These are phyloP conservation scores for Gracilaria caudata DNA, from an alignment of 23 red algal species.

Conservation along the genomic window DNA sequence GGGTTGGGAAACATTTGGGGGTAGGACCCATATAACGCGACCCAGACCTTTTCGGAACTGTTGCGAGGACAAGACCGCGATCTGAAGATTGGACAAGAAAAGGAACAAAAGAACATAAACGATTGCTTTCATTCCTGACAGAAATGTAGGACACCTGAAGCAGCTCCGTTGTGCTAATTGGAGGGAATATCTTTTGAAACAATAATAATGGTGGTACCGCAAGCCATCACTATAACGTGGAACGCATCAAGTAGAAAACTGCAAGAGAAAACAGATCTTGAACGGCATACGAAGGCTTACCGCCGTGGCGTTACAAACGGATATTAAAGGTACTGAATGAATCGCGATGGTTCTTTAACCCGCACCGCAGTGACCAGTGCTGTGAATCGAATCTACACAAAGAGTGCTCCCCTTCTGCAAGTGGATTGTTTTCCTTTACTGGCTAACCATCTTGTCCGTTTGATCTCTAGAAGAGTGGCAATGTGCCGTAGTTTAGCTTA, in stretches of 20 bases:
- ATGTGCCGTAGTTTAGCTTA: too few species aligned
- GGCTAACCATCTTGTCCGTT: too few species aligned
- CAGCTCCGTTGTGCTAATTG: not conserved
- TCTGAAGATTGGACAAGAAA: not conserved
- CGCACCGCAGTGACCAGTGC: not conserved
- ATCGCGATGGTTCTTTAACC: not conserved
- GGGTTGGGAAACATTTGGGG: not conserved
- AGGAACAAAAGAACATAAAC: not conserved
- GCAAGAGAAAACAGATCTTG: not conserved
- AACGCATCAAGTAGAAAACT: not conserved
- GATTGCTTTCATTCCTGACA: not conserved
- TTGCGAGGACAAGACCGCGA: not conserved
- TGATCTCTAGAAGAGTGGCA: too few species aligned
- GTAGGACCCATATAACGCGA: not conserved
- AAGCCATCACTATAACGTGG: not conserved
- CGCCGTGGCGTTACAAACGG: not conserved
- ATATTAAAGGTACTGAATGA: not conserved
- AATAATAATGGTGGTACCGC: not conserved
- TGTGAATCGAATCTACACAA: not conserved
- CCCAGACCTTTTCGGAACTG: conserved; percentile 32
- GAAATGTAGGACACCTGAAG: not conserved
- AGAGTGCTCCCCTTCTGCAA: too few species aligned
- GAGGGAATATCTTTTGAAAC: not conserved
- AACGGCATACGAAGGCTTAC: not conserved
- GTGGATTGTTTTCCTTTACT: too few species aligned